phyloP scores from a whole-genome alignment of 441 rosid species.

The Hura crepitans region DNA sequence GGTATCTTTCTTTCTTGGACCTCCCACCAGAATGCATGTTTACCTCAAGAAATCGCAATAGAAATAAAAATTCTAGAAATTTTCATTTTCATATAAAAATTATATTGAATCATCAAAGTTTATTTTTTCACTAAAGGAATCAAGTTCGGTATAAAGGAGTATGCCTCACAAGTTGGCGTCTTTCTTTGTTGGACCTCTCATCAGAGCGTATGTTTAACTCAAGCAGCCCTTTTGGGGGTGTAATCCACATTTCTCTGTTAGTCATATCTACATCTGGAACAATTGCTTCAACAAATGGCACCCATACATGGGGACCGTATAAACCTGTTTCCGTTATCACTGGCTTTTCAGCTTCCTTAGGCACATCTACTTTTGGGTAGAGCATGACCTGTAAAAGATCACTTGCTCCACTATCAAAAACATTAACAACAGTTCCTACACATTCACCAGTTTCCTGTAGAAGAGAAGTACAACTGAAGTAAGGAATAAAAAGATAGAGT shows the following conservation, averaged over 20 bases:
- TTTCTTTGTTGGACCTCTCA: slow-evolving; percentile 81
- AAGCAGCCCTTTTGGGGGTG: slow-evolving; percentile 90
- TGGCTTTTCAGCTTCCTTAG: slow-evolving; percentile 39
- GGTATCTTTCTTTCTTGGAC: slow-evolving; percentile 91
- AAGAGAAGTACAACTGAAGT: slow-evolving; percentile 2
- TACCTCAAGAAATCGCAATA: slow-evolving; percentile 62
- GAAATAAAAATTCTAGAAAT: too few relatives aligned
- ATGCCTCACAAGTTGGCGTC: slow-evolving; percentile 88
- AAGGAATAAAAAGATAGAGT: not conserved
- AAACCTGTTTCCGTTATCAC: slow-evolving; percentile 27
- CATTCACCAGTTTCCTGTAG: slow-evolving; percentile 67
- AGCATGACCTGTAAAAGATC: slow-evolving; percentile 79
- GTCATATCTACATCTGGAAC: slow-evolving; percentile 79
- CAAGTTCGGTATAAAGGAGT: slow-evolving; percentile 37
- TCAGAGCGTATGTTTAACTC: slow-evolving; percentile 67
- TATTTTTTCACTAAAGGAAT: slow-evolving; percentile 20
- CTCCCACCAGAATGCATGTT: slow-evolving; percentile 58
- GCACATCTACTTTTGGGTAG: slow-evolving; percentile 33
- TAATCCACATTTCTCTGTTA: slow-evolving; percentile 67
- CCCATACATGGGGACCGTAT: slow-evolving; percentile 61
- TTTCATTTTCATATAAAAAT: not conserved
- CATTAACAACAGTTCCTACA: slow-evolving; percentile 73
- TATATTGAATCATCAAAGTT: not conserved
- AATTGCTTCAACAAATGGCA: slow-evolving; percentile 81
- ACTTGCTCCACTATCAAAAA: slow-evolving; percentile 69